Conservation (phyloP, 208 protist species). For the Acanthamoeba culbertsoni region DNA sequence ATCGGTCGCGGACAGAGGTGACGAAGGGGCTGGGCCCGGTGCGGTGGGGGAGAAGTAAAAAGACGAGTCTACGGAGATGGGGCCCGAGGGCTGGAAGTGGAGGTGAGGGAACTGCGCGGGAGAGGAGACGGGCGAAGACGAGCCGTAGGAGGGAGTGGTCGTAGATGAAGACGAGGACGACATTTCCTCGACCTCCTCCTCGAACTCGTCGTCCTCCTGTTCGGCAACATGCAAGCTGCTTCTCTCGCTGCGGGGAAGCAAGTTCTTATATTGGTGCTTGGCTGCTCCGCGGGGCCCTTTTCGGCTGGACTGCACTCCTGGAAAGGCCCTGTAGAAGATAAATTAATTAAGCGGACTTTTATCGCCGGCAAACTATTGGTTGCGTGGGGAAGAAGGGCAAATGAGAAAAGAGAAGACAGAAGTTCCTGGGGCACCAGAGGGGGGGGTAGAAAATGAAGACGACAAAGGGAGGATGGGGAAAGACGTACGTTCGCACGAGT, state of each 20-base stretch:
- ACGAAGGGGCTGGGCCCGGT: too few species aligned
- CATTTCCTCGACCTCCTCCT: not conserved
- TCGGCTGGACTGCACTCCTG: not conserved
- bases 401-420: not conserved
- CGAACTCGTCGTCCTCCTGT: not conserved
- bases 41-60: too few species aligned
- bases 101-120: not conserved
- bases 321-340: slow-evolving; percentile 22
- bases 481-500: slow-evolving; percentile 17
- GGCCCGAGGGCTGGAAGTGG: too few species aligned
- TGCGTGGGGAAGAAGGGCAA: not conserved
- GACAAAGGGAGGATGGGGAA: not conserved
- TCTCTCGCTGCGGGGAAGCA: not conserved
- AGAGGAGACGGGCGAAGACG: not conserved
- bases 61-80: too few species aligned
- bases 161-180: not conserved
- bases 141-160: not conserved
- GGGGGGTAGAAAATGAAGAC: not conserved
- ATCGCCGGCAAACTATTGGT: not conserved
- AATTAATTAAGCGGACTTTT: not conserved
- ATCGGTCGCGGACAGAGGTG: too few species aligned
- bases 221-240: not conserved
- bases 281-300: slow-evolving; percentile 29
- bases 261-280: slow-evolving; percentile 53
- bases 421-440: not conserved